Base-by-base conservation (phyloP, 176 grass and related monocot genomes). In the barley (Hordeum vulgare) region DNA sequence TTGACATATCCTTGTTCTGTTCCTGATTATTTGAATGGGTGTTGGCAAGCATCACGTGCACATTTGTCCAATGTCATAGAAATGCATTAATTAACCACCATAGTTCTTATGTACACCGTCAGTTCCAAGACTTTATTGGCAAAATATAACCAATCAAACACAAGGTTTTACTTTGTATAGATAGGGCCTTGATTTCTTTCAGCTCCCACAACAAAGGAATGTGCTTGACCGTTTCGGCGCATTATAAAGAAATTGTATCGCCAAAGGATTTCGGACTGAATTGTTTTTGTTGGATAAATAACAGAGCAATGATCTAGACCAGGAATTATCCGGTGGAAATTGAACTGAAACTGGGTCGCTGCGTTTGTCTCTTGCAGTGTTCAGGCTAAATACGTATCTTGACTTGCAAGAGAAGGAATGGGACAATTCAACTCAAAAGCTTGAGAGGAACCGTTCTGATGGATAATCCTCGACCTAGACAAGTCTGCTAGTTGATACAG, bases 321-420 rank as follows among this genome's bases (percentile, higher is more conserved):
- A 7, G 14, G 4, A 28, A 40, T 33, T 7, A 27, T 44, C 23
- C 53, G 66, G 9, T 26, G 21, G 59, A 27, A 7, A 20, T 15
- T 20, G 6, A 11, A 10, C 15, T 9, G 62, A 39, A 34, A 11
- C 37, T 9, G 17, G 27, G 44, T 66, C 37, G 7, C 5, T 65
- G 20, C 18, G 15, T 76, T 60, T 27, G 13, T 66, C 36, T 35
- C 28, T 61, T 31, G 66, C 17, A 64, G 28, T 34, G 51, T 79
- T 51, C 37, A 71, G 18, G 9, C 6, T 20, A 45, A 44, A 84
- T 44, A 70, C 34, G 44, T 23, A 37, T 87, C 13, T 70, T 76
- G 87, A 81, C 77, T n/a, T 70, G 29, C 82, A 62, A 26, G 75
- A 59, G 24, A 63, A 44, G 1, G 26, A 88, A 59, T 57, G 65